Evolutionary conservation across 148 eudicot genomes (phyloP), one percentile per base, ranked within the genome.

Genomic region (Rhododendron vialii): DNA sequence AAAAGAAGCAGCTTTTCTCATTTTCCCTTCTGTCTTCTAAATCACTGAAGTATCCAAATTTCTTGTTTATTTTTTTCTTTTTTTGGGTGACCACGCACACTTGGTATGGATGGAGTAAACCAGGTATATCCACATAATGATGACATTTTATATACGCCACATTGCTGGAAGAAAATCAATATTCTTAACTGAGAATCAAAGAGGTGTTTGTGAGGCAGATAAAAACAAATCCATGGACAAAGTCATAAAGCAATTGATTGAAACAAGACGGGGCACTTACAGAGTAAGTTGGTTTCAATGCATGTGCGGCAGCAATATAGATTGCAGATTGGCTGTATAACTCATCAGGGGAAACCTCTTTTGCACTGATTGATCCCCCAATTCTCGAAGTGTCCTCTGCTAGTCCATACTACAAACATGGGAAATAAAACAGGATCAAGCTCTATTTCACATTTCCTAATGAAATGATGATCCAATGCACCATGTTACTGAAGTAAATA

Each of bases 251-350:
- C 30, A 48, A 71, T 11, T 30, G 43, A 78, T 18, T 45, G 59
- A 36, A 81, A 63, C 79, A 79, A 36, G 15, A 78, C 43, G 81
- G 76, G 82, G 83, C 78, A 80, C 93, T 69, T 84, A 95, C 98
- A 30, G 98, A 93, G 91, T 95, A 94, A 87, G 89, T 94, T 86
- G 98, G 98, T 88, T 94, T 97, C 86, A 97, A 78, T 38, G 99
- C 98, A 87, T 97, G 98, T 88, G 99, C 98, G 90, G 98, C 95
- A 61, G 98, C 99, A 89, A 97, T 94, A 86, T 97, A 93, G 76
- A 97, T 94, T 14, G 98, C 98, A 85, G 98, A 92, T 87, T 92
- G 96, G 87, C 98, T 92, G 86, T 94, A 97, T 61, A 95, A 90
- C 83, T 97, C 98, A 88, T 93, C 90, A 51, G 98, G 92, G 57